Evolutionary conservation across 169 alveolate species (phyloP).

Genomic region (Plasmodium sp.): DNA sequence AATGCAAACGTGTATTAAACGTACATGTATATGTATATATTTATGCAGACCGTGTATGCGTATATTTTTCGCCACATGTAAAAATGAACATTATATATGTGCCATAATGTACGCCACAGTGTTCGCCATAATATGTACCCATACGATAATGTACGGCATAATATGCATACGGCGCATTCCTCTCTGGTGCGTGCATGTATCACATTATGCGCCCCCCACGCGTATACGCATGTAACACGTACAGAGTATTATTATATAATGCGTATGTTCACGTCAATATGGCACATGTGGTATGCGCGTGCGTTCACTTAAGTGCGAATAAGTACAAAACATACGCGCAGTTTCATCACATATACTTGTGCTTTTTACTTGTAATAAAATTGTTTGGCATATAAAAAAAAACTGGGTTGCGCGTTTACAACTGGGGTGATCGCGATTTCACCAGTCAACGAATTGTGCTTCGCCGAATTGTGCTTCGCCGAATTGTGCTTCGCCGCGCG

Average conservation of each 20-base stretch:
- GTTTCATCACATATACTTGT: not conserved
- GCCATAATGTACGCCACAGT: not conserved
- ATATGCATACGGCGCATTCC: not conserved
- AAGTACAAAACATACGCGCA: not conserved
- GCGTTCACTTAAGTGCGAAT: not conserved
- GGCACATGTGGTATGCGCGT: not conserved
- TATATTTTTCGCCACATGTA: not conserved
- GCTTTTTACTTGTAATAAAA: not conserved
- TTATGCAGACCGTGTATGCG: not conserved
- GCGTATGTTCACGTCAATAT: constrained; percentile 1
- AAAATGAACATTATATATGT: not conserved
- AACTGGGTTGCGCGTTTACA: not conserved
- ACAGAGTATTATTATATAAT: too few relatives aligned
- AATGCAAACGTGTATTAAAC: not conserved
- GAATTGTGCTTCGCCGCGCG: not conserved
- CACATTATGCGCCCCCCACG: not conserved
- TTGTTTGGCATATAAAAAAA: not conserved
- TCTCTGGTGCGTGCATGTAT: not conserved
- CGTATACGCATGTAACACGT: not conserved
- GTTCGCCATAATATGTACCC: not conserved
- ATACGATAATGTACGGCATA: not conserved
- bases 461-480: not conserved
- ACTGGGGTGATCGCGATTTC: not conserved
- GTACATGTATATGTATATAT: not conserved
- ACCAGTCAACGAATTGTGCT: not conserved